Evolutionary conservation across 306 rosid species (phyloP).

Genomic region (Cucumis sativus): DNA sequence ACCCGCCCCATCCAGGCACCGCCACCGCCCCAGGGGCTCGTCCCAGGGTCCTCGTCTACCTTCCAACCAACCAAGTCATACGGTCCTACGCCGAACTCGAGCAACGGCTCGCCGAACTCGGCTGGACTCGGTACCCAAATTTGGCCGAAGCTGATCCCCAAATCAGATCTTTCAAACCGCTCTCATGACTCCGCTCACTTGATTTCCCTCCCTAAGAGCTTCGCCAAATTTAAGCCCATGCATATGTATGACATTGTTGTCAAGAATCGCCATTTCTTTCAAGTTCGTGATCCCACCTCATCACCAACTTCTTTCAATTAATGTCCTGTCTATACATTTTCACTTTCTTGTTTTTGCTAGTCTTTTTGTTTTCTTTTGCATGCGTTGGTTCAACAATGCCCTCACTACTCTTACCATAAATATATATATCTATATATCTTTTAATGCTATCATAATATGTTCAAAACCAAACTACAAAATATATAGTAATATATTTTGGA

Average conservation of each 20-base stretch:
- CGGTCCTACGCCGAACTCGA: slow-evolving; percentile 51
- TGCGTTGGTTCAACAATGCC: too few species aligned
- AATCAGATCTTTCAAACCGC: too few species aligned
- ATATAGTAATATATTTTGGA: too few species aligned
- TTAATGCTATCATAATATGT: too few species aligned
- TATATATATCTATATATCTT: too few species aligned
- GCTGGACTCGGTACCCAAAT: slow-evolving; percentile 63
- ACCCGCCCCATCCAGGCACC: slow-evolving; percentile 34
- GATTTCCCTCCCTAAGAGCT: slow-evolving; percentile 47
- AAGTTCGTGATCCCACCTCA: slow-evolving; percentile 45
- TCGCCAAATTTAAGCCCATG: slow-evolving; percentile 34
- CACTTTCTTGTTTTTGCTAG: too few species aligned
- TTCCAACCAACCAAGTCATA: slow-evolving; percentile 53
- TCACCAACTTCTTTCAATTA: not conserved
- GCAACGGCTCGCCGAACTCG: slow-evolving; percentile 55
- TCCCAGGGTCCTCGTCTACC: slow-evolving; percentile 51
- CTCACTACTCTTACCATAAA: too few species aligned
- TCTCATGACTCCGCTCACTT: slow-evolving; percentile 48
- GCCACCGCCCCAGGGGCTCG: slow-evolving; percentile 87
- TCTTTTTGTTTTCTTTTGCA: too few species aligned
- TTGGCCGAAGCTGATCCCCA: slow-evolving; percentile 17
- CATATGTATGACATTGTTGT: slow-evolving; percentile 77
- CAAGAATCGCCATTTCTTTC: slow-evolving; percentile 53
- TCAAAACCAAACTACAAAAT: too few species aligned
- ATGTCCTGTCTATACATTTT: too few species aligned